These are phyloP conservation scores for Cornus florida DNA, from an alignment of 148 eudicot genomes.

Conservation along the genomic window DNA sequence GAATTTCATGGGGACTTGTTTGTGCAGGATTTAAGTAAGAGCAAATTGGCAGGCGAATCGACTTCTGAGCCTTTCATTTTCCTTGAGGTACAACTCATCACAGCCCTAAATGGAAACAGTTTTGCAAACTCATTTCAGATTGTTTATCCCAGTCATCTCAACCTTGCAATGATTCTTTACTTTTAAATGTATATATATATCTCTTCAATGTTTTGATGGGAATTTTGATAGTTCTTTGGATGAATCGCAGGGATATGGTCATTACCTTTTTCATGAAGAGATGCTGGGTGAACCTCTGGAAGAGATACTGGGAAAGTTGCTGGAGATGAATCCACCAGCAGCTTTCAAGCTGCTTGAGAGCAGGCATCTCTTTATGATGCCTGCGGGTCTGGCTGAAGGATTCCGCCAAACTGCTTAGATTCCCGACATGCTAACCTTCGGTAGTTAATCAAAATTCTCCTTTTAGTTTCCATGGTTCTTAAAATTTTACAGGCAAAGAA, in stretches of 20 bases:
- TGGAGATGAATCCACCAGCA: constrained; percentile 31
- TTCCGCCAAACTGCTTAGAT: constrained; percentile 13
- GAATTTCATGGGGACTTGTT: background rate
- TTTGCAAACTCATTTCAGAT: constrained; percentile 6
- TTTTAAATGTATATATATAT: background rate
- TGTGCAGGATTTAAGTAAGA: constrained; percentile 41
- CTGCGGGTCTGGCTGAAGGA: constrained; percentile 22
- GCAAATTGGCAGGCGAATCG: constrained; percentile 41
- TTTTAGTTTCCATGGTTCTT: background rate
- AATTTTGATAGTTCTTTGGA: background rate
- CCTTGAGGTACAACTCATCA: constrained; percentile 32
- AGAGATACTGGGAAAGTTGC: constrained; percentile 34
- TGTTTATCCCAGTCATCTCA: background rate
- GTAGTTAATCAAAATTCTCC: background rate
- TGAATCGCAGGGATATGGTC: constrained; percentile 41
- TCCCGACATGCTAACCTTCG: background rate
- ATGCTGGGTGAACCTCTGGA: constrained; percentile 39
- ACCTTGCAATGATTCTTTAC: background rate
- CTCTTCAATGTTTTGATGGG: background rate
- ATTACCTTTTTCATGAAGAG: constrained; percentile 37
- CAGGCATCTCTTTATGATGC: constrained; percentile 31
- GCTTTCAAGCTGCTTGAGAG: constrained; percentile 28
- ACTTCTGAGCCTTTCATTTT: constrained; percentile 31
- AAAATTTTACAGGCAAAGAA: background rate
- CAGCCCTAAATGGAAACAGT: background rate